Base-by-base conservation (phyloP, 768 basidiomycete species). In the Leccinum sublutescens region DNA sequence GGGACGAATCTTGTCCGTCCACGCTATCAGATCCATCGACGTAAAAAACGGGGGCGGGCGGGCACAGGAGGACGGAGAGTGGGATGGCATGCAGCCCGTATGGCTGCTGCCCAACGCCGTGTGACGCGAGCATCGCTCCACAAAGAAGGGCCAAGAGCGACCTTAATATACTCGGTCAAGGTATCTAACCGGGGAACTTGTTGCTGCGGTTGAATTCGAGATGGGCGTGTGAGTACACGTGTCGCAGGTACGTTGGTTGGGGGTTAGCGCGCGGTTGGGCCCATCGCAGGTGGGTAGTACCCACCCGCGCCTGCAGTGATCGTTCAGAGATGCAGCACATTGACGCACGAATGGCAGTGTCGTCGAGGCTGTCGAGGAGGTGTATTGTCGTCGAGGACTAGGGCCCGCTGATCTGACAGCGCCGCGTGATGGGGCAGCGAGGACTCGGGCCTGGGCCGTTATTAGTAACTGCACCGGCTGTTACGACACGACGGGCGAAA, bases 191-290 rank as follows among this genome's bases (percentile, higher is more conserved):
- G 67, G 65, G 65, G 63, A 56, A 58, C 57, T 34, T 34, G 33
- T 34, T 54, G 64, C 66, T 72, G 71, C 67, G 71, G 60, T 64
- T 62, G 62, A 68, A 64, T 60, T 61, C 43, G 60, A 63, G 61
- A 62, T 66, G 68, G 57, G 63, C 71, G 73, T 72, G 71, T 65
- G 73, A 72, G 65, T 50, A 71, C 71, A 72, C 71, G 71, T 72
- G 71, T 71, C 55, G 64, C 54, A 64, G 48, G 57, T 55, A 64
- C 61, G 60, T 68, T 64, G 40, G 33, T 34, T 34, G 70, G 72
- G 58, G 55, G 64, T 71, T 67, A 68, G 71, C 66, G 68, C 68
- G 68, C 72, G 31, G 43, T 52, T 36, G 58, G 48, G 51, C 23
- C 31, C 36, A 52, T 57, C 31, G 54, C 12, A 29, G n/a, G 40